Conservation (phyloP, 306 rosid species). For the Gynostemma pentaphyllum region DNA sequence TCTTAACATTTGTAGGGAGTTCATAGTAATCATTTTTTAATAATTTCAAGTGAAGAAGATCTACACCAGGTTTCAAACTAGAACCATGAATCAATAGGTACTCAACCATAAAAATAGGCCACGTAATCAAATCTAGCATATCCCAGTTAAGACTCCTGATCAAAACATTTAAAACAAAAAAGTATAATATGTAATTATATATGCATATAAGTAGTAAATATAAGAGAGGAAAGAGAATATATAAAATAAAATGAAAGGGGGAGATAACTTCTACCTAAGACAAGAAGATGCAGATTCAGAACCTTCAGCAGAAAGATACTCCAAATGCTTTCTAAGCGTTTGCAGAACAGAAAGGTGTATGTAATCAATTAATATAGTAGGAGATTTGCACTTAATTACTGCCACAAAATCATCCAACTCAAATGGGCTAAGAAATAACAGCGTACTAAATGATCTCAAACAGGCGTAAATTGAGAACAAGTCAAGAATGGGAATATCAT, state of each 20-base stretch:
- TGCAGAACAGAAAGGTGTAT: constrained; percentile 74
- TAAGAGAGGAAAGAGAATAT: constrained; percentile 17
- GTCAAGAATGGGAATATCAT: constrained; percentile 64
- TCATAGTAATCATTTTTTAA: constrained; percentile 55
- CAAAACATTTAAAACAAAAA: constrained; percentile 16
- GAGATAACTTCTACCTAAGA: constrained; percentile 42
- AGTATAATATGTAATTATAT: constrained; percentile 2
- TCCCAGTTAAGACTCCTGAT: constrained; percentile 94
- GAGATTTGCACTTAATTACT: constrained; percentile 46
- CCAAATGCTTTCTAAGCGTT: constrained; percentile 80
- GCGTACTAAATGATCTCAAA: constrained; percentile 78
- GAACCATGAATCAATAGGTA: constrained; percentile 69
- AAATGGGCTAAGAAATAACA: constrained; percentile 87
- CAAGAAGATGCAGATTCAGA: constrained; percentile 74
- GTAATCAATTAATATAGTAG: constrained; percentile 58
- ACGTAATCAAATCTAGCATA: constrained; percentile 71
- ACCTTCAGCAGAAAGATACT: constrained; percentile 75
- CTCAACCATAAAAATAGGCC: constrained; percentile 93
- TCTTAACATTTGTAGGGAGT: constrained; percentile 54
- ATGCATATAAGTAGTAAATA: background rate
- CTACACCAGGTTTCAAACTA: constrained; percentile 46
- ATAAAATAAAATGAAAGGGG: background rate
- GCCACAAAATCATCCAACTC: constrained; percentile 82
- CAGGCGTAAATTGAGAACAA: constrained; percentile 73
- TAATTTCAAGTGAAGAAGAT: constrained; percentile 37